Evolutionary conservation across 129 eudicot species (phyloP).

Genomic region (Centaurea solstitialis): DNA sequence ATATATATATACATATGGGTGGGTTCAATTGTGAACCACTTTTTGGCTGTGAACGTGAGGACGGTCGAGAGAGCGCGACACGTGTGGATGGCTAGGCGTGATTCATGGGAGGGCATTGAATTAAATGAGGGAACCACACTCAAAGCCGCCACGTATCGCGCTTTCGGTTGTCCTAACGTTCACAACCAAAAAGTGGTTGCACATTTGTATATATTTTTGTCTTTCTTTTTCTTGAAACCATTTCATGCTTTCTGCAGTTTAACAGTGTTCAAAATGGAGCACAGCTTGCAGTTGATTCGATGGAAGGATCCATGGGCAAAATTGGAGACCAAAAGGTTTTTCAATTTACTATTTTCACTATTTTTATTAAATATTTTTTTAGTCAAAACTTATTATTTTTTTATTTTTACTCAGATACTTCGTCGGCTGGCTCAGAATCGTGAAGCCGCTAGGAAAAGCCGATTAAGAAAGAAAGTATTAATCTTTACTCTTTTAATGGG

Average conservation of each 20-base stretch:
- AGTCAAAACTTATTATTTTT: not conserved
- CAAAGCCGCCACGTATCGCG: too few species aligned
- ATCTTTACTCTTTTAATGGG: not conserved
- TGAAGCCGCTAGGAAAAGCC: slow-evolving; percentile 96
- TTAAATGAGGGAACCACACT: too few species aligned
- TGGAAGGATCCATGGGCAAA: slow-evolving; percentile 58
- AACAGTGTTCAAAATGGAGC: slow-evolving; percentile 55
- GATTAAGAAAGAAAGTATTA: slow-evolving; percentile 85
- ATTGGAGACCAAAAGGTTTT: slow-evolving; percentile 81
- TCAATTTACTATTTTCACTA: not conserved
- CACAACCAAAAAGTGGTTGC: too few species aligned
- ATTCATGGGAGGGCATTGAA: too few species aligned
- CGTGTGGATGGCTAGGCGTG: too few species aligned
- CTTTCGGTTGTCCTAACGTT: too few species aligned
- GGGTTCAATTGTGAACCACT: too few species aligned
- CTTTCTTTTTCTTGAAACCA: not conserved
- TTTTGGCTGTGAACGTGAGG: too few species aligned
- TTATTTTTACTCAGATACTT: not conserved
- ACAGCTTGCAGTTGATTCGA: slow-evolving; percentile 60
- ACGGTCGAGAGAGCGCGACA: too few species aligned
- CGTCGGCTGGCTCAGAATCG: slow-evolving; percentile 98
- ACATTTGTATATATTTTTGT: too few species aligned
- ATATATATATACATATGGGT: too few species aligned
- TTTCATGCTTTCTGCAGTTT: slow-evolving; percentile 25
- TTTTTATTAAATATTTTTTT: slow-evolving; percentile 50